A percentile compares a stretch with the other conserved stretches of the same genome.
Evolutionary conservation across 2,329 filamentous ascomycete species (phyloP).

Genomic region (Mycosphaerella sp.): DNA sequence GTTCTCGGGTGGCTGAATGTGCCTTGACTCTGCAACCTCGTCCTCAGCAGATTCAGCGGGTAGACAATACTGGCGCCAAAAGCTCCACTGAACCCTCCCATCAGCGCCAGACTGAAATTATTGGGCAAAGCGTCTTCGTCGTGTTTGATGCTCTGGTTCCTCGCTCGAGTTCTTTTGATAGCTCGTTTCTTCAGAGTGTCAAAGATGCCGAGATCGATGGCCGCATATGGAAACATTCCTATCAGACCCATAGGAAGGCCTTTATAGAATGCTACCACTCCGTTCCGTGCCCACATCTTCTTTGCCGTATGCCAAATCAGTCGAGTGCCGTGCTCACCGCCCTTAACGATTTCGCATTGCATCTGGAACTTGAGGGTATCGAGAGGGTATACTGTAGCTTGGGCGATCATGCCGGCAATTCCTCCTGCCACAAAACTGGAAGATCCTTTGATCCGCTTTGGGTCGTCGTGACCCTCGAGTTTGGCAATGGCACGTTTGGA

Average conservation of each 20-base stretch:
- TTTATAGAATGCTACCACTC: conserved; percentile 73
- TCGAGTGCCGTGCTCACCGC: conserved; percentile 73
- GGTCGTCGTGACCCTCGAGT: conserved; percentile 81
- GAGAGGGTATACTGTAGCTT: conserved; percentile 91
- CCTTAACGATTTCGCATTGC: conserved; percentile 88
- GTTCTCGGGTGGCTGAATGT: conserved; percentile 72
- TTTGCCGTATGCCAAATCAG: conserved; percentile 75
- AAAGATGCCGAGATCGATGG: conserved; percentile 93
- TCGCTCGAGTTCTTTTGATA: conserved; percentile 59
- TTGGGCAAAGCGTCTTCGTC: conserved; percentile 72
- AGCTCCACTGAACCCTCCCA: conserved; percentile 86
- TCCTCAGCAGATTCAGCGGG: conserved; percentile 87
- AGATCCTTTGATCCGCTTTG: conserved; percentile 68
- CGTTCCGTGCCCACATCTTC: conserved; percentile 78
- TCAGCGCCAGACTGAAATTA: conserved; percentile 77
- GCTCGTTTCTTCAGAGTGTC: conserved; percentile 80
- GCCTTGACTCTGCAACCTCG: conserved; percentile 79
- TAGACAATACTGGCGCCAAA: conserved; percentile 93
- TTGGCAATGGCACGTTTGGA: conserved; percentile 81
- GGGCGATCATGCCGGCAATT: conserved; percentile 86
- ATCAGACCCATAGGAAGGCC: conserved; percentile 89
- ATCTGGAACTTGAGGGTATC: conserved; percentile 81
- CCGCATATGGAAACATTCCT: conserved; percentile 97
- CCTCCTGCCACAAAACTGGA: conserved; percentile 91
- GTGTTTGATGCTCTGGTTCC: conserved; percentile 53